Conservation (phyloP, 441 rosid genomes). For the Aleurites moluccanus region DNA sequence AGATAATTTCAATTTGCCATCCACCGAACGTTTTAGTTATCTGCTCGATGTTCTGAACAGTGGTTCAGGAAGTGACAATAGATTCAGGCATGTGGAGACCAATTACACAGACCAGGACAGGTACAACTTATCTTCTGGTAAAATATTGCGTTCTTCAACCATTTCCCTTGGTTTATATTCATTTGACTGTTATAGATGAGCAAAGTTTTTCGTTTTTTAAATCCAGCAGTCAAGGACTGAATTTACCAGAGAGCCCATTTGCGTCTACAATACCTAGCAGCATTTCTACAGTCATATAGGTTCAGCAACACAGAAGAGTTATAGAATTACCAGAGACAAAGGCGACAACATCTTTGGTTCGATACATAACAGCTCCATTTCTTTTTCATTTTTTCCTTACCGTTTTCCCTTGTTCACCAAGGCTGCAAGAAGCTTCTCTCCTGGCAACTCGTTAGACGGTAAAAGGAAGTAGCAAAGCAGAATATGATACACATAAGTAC, state of each 20-base stretch:
- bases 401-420: conserved; percentile 5
- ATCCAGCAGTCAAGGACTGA: conserved; percentile 44
- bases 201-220: not conserved
- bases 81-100: conserved; percentile 29
- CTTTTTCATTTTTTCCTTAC: not conserved
- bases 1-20: conserved; percentile 39
- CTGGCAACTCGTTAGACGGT: conserved; percentile 16
- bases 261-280: conserved; percentile 40
- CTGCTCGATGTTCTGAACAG: conserved; percentile 40
- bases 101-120: conserved; percentile 44
- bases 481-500: conserved; percentile 35
- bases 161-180: no score
- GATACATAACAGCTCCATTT: conserved; percentile 23
- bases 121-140: conserved; percentile 19
- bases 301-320: conserved; percentile 35
- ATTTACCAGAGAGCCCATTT: conserved; percentile 65
- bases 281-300: conserved; percentile 45
- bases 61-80: conserved; percentile 32
- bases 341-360: conserved; percentile 22
- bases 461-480: conserved; percentile 35
- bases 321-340: conserved; percentile 35
- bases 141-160: not conserved
- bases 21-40: conserved; percentile 38
- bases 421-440: conserved; percentile 17
- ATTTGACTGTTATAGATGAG: not conserved